Base-by-base conservation (phyloP, 139 green algal genomes). In the Chlorella sp. region DNA sequence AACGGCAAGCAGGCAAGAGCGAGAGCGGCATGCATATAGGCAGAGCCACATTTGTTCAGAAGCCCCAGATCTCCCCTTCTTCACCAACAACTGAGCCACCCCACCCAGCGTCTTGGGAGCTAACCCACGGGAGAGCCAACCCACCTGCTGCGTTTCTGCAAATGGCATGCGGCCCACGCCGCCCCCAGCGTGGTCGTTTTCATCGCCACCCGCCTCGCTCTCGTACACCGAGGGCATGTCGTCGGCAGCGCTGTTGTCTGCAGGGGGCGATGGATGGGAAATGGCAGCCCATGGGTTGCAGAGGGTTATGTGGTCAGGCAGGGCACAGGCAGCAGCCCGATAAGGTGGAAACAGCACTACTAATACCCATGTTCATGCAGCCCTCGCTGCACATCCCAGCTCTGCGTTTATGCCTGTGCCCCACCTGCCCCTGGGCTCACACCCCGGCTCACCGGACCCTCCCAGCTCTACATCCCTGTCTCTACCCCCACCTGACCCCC, bases 61-160 rank as follows among this genome's bases (percentile, higher is more conserved):
- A 71, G 24, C 21, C 64, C n/a, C 11, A 14, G 2, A 71, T 4
- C 9, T 57, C 48, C 48, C 21, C 28, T 34, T 34, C 22, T 34
- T 77, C n/a, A n/a, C 18, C 60, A 68, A 18, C 68, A 76, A 32
- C 5, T 76, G 68, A 18, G 68, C 12, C 68, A 76, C 68, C 68
- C 68, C 19, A 32, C 68, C 32, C 68, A n/a, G 30, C 69, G 37
- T 15, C 69, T 39, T 3, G 30, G 28, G 15, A 77, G 21, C 22
- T 7, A 73, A n/a, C n/a, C 24, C 71, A 78, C 0, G 9, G 28
- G n/a, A 1, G 24, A 76, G 73, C 2, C 73, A 40, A 37, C 79
- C 3, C 22, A 88, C 84, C 84, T 88, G 84, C 84, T 88, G 84
- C 39, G 84, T 88, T 30, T 88, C 84, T 40, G 84, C 84, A 42